A percentile compares a stretch with the other conserved stretches of the same genome.
Conservation (phyloP, 2,329 filamentous ascomycete species). For the Tolypocladium sp. region DNA sequence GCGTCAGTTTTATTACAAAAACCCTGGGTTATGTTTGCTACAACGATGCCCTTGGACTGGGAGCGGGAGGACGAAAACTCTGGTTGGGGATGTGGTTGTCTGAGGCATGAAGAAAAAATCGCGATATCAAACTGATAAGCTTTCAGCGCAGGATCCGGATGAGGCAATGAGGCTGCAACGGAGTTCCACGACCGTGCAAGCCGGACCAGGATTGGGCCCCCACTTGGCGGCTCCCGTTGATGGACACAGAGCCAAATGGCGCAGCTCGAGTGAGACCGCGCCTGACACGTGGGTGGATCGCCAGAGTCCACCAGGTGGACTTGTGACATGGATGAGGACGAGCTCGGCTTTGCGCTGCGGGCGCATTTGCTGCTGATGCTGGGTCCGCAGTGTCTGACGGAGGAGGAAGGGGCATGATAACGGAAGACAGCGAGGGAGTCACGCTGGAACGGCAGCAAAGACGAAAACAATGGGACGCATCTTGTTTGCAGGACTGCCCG, state of each 20-base stretch:
- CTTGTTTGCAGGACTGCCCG: neutral
- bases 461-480: neutral
- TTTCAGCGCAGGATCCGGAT: slow-evolving; percentile 8
- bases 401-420: neutral
- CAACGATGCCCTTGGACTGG: neutral
- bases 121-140: slow-evolving; percentile 6
- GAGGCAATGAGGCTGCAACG: slow-evolving; percentile 7
- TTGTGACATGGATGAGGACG: slow-evolving; percentile 1
- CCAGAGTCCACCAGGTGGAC: slow-evolving; percentile 2
- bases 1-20: neutral
- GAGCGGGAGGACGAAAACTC: slow-evolving; percentile 3
- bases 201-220: slow-evolving; percentile 5
- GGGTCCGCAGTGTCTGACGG: neutral
- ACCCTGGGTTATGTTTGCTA: neutral
- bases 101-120: slow-evolving; percentile 9
- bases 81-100: slow-evolving; percentile 8
- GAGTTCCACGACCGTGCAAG: neutral
- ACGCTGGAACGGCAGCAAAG: neutral
- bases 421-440: neutral
- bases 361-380: neutral
- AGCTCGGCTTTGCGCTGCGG: neutral
- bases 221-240: slow-evolving; percentile 6
- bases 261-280: slow-evolving; percentile 5
- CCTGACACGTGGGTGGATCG: slow-evolving; percentile 13
- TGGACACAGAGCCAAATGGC: slow-evolving; percentile 2